Base-by-base conservation (phyloP, 2,329 filamentous ascomycete genomes). In the Purpureocillium lavendulum region DNA sequence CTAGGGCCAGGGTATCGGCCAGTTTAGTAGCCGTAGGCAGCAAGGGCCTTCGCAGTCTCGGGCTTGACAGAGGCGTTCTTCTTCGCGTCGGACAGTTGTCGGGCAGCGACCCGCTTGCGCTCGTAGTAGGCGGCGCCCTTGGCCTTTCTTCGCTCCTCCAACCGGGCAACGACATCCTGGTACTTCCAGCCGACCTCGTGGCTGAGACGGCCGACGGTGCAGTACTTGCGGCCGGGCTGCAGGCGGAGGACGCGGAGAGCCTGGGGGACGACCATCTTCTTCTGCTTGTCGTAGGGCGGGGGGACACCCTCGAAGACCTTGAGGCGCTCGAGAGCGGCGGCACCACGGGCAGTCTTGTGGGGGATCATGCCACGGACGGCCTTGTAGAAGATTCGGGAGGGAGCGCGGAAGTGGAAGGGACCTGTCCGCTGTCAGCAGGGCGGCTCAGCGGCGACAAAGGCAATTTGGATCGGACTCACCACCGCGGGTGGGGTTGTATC, bases 181-280 rank as follows among this genome's bases (percentile, higher is more conserved):
- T 98, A 97, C 78, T 98, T 98, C 92, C 92, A 98, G 75, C 92
- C 92, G 64, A 97, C 92, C 78, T 98, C 92, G 73, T 96, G 89
- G 71, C 87, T 92, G 65, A 98, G 77, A 73, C 92, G 83, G 59
- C 92, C 92, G 58, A 98, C 90, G 54, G 89, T 94, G 86, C 92
- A 98, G 87, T 94, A 98, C 83, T 98, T 98, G 78, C 92, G 88
- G 66, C 92, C 92, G 62, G 92, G 92, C 81, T 96, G 94, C 68
- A 98, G 79, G 69, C 92, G 81, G 67, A 98, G 82, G 56, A 98
- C 84, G 65, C 92, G 84, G 63, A 98, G 82, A 60, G 92, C 92
- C 80, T 97, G 92, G 70, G 92, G 92, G 57, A 98, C 92, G 56
- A 98, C 92, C 73, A 97, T 85, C 73, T 94, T 86, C 87, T 98